Percentiles rank a stretch among this genome's conserved stretches.
Evolutionary conservation across 495 filamentous ascomycete genomes (phyloP).

Genomic region (Terfezia boudieri): DNA sequence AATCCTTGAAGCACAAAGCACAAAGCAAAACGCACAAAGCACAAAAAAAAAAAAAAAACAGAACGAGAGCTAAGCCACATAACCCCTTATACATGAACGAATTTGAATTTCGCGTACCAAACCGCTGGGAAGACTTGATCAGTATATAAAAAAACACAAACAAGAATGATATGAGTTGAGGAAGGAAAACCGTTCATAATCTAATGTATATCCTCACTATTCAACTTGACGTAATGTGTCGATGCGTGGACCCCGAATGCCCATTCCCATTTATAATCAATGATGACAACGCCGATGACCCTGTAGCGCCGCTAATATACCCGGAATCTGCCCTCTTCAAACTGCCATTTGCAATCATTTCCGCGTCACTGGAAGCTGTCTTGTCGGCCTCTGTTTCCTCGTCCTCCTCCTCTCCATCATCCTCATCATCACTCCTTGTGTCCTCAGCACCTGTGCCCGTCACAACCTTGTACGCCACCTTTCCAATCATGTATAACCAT

Average conservation of each 20-base stretch:
- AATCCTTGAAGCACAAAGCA: too few relatives aligned
- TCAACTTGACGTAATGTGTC: conserved; percentile 5
- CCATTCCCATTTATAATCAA: neutral
- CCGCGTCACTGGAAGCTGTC: neutral
- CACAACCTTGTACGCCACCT: conserved; percentile 54
- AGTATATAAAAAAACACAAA: too few relatives aligned
- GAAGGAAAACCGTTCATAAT: neutral
- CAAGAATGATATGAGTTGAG: too few relatives aligned
- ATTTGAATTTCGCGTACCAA: too few relatives aligned
- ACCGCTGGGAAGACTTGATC: too few relatives aligned
- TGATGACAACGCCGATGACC: neutral
- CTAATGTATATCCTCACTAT: neutral
- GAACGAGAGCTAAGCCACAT: too few relatives aligned
- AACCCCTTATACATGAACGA: too few relatives aligned
- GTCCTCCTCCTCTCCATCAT: conserved; percentile 35
- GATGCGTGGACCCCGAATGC: conserved; percentile 1
- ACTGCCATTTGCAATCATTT: neutral
- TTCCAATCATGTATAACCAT: conserved; percentile 78
- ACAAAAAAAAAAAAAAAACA: too few relatives aligned
- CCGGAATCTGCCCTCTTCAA: neutral
- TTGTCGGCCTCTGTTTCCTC: conserved; percentile 13
- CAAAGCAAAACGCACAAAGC: too few relatives aligned
- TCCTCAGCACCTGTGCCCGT: conserved; percentile 65
- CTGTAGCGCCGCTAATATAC: neutral
- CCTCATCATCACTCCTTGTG: conserved; percentile 69